Base-by-base conservation (phyloP, 2,329 filamentous ascomycete species). In the Microthyrium microscopicum region DNA sequence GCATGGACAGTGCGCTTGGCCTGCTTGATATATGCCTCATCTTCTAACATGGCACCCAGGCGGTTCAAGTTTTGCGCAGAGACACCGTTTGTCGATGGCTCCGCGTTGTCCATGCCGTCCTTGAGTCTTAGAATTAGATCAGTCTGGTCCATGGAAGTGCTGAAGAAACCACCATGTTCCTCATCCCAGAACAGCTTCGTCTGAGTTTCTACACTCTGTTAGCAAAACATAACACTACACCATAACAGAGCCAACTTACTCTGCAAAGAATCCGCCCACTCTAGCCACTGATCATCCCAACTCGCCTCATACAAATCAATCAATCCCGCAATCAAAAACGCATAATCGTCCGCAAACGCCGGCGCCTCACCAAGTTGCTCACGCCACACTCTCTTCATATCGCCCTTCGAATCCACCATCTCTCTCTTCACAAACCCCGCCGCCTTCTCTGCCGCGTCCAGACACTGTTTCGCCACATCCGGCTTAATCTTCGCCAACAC, bases 331-430 rank as follows among this genome's bases (percentile, higher is more conserved):
- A 84, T 79, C 26, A 95, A 53, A 52, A 87, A 93, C 3, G 87
- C 83, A 49, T 95, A 95, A 56, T 98, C 89, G 45, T 95, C 89
- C 1, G 87, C 82, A 53, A 95, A 92, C 0, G 71, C 85, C 25
- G 66, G 63, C 0, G 72, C 74, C 13, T 71, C 63, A 19, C 76
- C 73, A 6, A 71, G 63, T 2, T 70, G 69, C 39, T 75, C 70
- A 20, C 73, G 71, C 55, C 77, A 91, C 26, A 87, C 71, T 31
- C 85, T 70, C 49, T 76, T 80, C 12, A 95, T 58, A 3, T 68
- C 66, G 29, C 69, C 68, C 1, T 60, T 44, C 6, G 62, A 50
- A 41, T 87, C 72, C 63, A 81, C 94, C 2, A 95, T 64, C 17
- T 78, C 68, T 8, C 66, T 56, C 45, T 67, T 71, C 44, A 95